Evolutionary conservation across 2,329 filamentous ascomycete genomes (phyloP), one percentile per base, ranked within the genome.

Genomic region (Aureobasidium musti): DNA sequence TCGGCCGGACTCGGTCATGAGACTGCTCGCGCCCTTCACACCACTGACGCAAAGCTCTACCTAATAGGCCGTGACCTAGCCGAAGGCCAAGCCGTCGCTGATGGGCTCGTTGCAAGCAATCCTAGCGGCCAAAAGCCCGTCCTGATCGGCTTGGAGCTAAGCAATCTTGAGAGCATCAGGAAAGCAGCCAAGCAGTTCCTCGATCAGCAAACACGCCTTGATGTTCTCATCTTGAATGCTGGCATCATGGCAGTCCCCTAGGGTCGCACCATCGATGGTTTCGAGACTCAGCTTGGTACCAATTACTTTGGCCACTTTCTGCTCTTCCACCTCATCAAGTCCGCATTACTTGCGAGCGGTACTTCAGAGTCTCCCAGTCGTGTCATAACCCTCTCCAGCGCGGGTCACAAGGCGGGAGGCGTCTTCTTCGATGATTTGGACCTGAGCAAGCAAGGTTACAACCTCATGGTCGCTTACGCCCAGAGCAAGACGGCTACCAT

Each of bases 271-370:
- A 68, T 69, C 19, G 82, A 84, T 63, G 82, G 81, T 21, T 81
- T 80, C 68, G 84, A 87, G 70, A 70, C 71, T 0, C 83, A 86
- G 67, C 81, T 86, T 67, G 83, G 78, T 26, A 81, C 78, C 7
- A 86, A 87, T 71, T 80, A 86, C 70, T 74, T 87, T 0, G 78
- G 76, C 10, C 83, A 85, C 67, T 86, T 86, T 74, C 76, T 85
- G 0, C 77, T 87, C 23, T 82, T 84, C 68, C 76, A 83, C n/a
- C 77, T 85, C 0, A 74, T 87, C 21, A 81, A 80, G 28, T 73
- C 77, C 0, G 72, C 77, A 0, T 73, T 86, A 6, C 72, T 85
- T 0, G 69, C 75, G 0, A 77, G 77, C 10, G 71, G 77, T 1
- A 79, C 77, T 0, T 72, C 79, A 0, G 68, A 71, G 0, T 82